These are phyloP conservation scores for Stereocaulon alpinum DNA, from an alignment of 495 filamentous ascomycete species.

Conservation along the genomic window DNA sequence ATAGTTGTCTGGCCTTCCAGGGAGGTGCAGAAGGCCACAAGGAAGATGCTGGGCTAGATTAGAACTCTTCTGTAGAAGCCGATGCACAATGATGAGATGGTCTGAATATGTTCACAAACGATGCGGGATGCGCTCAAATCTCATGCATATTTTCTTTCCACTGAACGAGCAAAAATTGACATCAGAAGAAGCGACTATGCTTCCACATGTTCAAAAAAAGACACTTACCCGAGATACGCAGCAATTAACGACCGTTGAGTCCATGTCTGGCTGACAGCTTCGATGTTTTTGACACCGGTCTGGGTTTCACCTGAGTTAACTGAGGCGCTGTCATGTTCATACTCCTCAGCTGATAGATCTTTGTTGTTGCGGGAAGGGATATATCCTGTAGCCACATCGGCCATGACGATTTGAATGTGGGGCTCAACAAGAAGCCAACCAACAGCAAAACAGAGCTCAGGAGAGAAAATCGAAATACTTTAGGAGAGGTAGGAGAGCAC, in stretches of 20 bases:
- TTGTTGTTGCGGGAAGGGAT: not conserved
- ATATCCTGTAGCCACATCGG: not conserved
- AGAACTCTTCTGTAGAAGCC: not conserved
- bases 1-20: slow-evolving; percentile 46
- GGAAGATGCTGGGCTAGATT: slow-evolving; percentile 37
- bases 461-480: not conserved
- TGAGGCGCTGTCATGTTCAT: slow-evolving; percentile 18
- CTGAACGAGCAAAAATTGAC: no score
- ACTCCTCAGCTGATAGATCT: not conserved
- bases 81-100: not conserved
- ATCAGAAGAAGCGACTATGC: not conserved
- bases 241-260: slow-evolving; percentile 40
- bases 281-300: slow-evolving; percentile 45
- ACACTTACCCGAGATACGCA: slow-evolving; percentile 44
- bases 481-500: not conserved
- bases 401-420: not conserved
- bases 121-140: not conserved
- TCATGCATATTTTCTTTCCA: no score
- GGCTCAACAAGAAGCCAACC: not conserved
- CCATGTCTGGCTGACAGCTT: slow-evolving; percentile 49
- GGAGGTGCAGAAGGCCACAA: slow-evolving; percentile 47
- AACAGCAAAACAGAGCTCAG: not conserved
- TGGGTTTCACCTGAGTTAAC: slow-evolving; percentile 32
- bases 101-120: not conserved
- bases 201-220: not conserved